Base-by-base conservation (phyloP, 371 early-diverging fungal species). In the Parasitella parasitica region DNA sequence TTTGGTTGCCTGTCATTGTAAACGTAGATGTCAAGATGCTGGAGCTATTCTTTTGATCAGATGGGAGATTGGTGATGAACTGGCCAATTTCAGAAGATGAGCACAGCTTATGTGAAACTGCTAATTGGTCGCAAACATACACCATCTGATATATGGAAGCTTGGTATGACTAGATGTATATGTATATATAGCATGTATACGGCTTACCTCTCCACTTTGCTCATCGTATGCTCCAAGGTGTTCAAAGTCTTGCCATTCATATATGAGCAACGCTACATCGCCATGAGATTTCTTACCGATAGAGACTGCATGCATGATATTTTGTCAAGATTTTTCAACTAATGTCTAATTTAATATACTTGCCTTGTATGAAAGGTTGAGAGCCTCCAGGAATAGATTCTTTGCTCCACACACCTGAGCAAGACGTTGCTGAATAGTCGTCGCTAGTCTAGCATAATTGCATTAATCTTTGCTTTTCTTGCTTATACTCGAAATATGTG, bases 171-270 rank as follows among this genome's bases (percentile, higher is more conserved):
- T 26, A 13, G 13, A n/a, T 16, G 6, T 8, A 8, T 48, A 32
- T n/a, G 1, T 48, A 27, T 8, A 16, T 5, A 6, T 28, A 16
- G n/a, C 12, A 27, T 16, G 8, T 26, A 22, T 26, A 8, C 4
- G 11, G 3, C 3, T 32, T 72, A 75, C 77, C 57, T 76, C 61
- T n/a, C 59, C 59, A 9, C 66, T 69, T 30, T 58, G 16, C 35
- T 72, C 67, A 35, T 69, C 76, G 35, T 58, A 59, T 9, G 41
- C 72, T 28, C 83, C 84, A 43, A 86, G 72, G 24, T 76, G 61
- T n/a, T 78, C 57, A 46, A 72, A 70, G 54, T 88, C 88, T 36
- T 66, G 57, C 81, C 83, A 85, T 60, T 88, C 86, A 49, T 80
- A 84, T 30, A 86, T 71, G 26, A 84, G 71, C 26, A 84, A 57